phyloP scores from a whole-genome alignment of 1,284 basidiomycete genomes.

The Ustilago cynodontis region DNA sequence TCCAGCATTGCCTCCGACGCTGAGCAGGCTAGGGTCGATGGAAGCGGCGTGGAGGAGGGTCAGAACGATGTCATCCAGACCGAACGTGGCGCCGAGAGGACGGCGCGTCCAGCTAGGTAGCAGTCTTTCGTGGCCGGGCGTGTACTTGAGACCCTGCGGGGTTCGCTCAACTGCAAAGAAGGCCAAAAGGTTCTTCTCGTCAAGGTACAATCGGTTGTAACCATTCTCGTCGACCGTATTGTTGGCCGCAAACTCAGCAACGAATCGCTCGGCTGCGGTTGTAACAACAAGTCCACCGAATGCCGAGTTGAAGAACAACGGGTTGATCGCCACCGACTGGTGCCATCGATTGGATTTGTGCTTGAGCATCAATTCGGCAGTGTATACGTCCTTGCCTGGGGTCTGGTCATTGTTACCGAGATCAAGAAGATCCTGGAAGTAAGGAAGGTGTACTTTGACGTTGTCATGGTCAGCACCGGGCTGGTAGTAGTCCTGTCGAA shows the following conservation, averaged over 20 bases:
- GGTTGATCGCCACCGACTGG: slow-evolving; percentile 50
- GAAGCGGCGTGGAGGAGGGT: slow-evolving; percentile 47
- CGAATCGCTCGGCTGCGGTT: slow-evolving; percentile 56
- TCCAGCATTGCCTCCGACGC: slow-evolving; percentile 56
- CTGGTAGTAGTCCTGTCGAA: slow-evolving; percentile 56
- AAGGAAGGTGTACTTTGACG: slow-evolving; percentile 40
- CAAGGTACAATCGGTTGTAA: slow-evolving; percentile 59
- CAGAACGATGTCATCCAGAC: slow-evolving; percentile 53
- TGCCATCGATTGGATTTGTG: slow-evolving; percentile 54
- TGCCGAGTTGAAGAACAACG: slow-evolving; percentile 55
- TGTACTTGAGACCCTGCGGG: slow-evolving; percentile 46
- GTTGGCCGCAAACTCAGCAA: slow-evolving; percentile 58
- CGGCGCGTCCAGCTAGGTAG: slow-evolving; percentile 48
- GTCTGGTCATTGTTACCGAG: slow-evolving; percentile 48
- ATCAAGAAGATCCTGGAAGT: slow-evolving; percentile 59
- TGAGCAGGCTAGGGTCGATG: slow-evolving; percentile 47
- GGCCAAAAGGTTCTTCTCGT: slow-evolving; percentile 57
- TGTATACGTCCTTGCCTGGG: slow-evolving; percentile 53
- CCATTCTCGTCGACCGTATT: slow-evolving; percentile 54
- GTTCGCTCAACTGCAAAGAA: slow-evolving; percentile 51
- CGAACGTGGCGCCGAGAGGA: slow-evolving; percentile 50
- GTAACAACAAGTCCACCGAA: slow-evolving; percentile 57
- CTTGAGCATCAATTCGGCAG: slow-evolving; percentile 46
- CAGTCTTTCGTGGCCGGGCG: slow-evolving; percentile 57
- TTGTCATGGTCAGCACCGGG: slow-evolving; percentile 56